Conservation (phyloP, 805 yeast species). For the Cyberlindnera lachancei region DNA sequence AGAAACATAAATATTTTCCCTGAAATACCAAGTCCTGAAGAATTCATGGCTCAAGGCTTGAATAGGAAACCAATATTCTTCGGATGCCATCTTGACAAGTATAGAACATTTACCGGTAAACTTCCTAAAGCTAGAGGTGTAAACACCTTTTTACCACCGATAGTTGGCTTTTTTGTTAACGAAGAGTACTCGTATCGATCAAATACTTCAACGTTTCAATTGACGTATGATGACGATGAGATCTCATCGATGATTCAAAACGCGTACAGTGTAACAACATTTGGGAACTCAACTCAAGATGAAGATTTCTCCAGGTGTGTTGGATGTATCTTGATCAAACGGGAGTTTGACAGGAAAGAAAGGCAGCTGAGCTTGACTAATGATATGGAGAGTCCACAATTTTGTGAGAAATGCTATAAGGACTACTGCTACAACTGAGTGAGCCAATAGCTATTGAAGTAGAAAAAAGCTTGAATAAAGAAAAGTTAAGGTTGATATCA, state of each 20-base stretch:
- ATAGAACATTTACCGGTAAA: conserved; percentile 6
- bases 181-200: conserved; percentile 33
- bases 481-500: too few species aligned
- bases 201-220: conserved; percentile 53
- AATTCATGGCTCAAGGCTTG: conserved; percentile 41
- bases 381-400: conserved; percentile 22
- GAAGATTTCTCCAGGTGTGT: conserved; percentile 38
- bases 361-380: conserved; percentile 16
- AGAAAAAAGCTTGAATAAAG: too few species aligned
- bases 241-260: conserved; percentile 38
- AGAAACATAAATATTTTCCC: conserved; percentile 46
- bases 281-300: conserved; percentile 31
- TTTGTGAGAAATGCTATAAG: conserved; percentile 31
- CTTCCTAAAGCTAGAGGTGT: conserved; percentile 7
- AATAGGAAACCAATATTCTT: conserved; percentile 65
- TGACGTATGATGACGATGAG: conserved; percentile 40
- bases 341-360: conserved; percentile 38
- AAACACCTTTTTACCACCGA: conserved; percentile 36
- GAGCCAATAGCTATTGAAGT: not conserved
- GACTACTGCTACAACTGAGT: conserved; percentile 33
- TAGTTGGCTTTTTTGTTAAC: conserved; percentile 47
- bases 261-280: conserved; percentile 45
- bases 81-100: conserved; percentile 47
- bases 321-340: conserved; percentile 49
- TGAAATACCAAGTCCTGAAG: conserved; percentile 47